Conservation (phyloP, 1,139 yeast species). For the Candida albicans region DNA sequence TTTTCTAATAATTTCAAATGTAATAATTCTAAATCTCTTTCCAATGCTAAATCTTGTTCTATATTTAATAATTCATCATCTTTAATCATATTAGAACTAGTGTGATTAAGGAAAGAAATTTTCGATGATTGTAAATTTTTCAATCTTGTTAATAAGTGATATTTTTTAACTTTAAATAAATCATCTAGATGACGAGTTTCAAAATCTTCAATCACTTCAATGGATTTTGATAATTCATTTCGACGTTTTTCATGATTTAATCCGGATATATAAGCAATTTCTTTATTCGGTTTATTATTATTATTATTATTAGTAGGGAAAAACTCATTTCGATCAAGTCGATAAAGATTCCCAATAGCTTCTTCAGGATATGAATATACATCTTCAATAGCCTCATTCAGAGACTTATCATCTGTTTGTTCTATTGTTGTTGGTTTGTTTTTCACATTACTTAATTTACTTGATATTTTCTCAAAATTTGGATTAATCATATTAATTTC, state of each 20-base stretch:
- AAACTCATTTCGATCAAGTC: constrained; percentile 8
- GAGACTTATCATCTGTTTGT: too few species aligned
- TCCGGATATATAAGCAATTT: constrained; percentile 27
- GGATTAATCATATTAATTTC: constrained; percentile 10
- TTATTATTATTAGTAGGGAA: too few species aligned
- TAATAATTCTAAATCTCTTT: constrained; percentile 38
- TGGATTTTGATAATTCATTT: constrained; percentile 19
- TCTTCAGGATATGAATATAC: constrained; percentile 9
- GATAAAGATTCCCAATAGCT: constrained; percentile 4
- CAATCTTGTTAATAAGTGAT: constrained; percentile 26
- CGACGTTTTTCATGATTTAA: constrained; percentile 27
- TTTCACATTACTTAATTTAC: constrained; percentile 16
- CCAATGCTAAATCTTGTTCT: constrained; percentile 18
- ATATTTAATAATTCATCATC: constrained; percentile 31
- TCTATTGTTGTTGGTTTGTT: constrained; percentile 7
- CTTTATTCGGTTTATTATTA: constrained; percentile 16
- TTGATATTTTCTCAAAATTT: constrained; percentile 8
- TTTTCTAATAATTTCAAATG: constrained; percentile 33
- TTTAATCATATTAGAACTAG: constrained; percentile 20
- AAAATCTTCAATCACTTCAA: constrained; percentile 19
- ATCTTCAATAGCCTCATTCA: constrained; percentile 9
- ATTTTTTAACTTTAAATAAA: constrained; percentile 24
- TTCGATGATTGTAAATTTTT: constrained; percentile 27
- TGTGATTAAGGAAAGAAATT: constrained; percentile 24
- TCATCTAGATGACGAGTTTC: constrained; percentile 19